Evolutionary conservation across 2,329 filamentous ascomycete species (phyloP).

Genomic region (Ramularia collo-cygni): DNA sequence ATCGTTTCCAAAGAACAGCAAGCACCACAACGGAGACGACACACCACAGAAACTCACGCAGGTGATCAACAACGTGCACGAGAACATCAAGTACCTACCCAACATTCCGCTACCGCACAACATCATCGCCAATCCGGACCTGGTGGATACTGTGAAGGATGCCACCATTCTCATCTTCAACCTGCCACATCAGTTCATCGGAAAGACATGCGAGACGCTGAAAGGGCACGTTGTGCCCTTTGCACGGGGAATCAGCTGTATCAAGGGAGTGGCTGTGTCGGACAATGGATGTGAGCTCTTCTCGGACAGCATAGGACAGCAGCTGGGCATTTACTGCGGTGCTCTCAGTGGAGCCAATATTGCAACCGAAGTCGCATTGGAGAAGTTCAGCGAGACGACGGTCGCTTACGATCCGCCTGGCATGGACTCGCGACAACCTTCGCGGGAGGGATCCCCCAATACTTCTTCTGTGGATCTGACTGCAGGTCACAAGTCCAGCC

Average conservation of each 20-base stretch:
- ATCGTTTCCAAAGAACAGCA: conserved; percentile 62
- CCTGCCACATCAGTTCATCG: conserved; percentile 92
- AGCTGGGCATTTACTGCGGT: conserved; percentile 91
- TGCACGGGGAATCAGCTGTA: conserved; percentile 90
- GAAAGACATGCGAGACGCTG: conserved; percentile 74
- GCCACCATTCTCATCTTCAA: conserved; percentile 94
- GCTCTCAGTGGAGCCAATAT: conserved; percentile 95
- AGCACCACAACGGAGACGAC: conserved; percentile 61
- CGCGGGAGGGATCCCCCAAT: conserved; percentile 46
- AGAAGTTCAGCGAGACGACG: conserved; percentile 97
- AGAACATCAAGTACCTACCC: conserved; percentile 98
- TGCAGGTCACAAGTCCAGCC: conserved; percentile 37
- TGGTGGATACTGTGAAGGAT: conserved; percentile 71
- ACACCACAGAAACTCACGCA: conserved; percentile 78
- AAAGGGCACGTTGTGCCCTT: conserved; percentile 85
- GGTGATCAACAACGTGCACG: conserved; percentile 85
- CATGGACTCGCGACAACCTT: conserved; percentile 74
- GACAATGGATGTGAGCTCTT: conserved; percentile 82
- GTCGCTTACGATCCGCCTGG: conserved; percentile 90
- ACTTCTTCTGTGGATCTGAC: neutral
- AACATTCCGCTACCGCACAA: conserved; percentile 76
- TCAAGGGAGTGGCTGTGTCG: conserved; percentile 93
- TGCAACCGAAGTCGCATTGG: conserved; percentile 84
- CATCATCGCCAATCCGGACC: conserved; percentile 73
- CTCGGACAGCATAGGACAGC: conserved; percentile 87